Conservation (phyloP, 768 basidiomycete genomes). For the Mycena kentingensis region DNA sequence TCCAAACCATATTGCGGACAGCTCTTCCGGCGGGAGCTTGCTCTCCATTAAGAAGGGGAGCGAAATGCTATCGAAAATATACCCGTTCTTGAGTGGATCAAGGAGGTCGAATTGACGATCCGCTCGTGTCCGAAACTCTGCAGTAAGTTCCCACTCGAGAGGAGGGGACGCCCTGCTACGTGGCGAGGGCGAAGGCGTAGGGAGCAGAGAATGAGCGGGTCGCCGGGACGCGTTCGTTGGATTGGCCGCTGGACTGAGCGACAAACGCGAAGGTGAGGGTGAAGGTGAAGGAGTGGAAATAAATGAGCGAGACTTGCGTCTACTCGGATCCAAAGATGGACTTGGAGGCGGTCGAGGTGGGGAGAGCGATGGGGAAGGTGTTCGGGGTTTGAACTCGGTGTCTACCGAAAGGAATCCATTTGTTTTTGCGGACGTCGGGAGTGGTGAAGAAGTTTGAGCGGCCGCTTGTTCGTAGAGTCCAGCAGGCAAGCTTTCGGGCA, state of each 20-base stretch:
- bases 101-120: constrained; percentile 49
- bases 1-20: constrained; percentile 47
- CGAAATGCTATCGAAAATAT: constrained; percentile 51
- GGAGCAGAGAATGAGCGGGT: neutral
- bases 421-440: no score
- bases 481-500: constrained; percentile 45
- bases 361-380: neutral
- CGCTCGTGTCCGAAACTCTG: constrained; percentile 41
- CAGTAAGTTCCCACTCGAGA: constrained; percentile 44
- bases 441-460: constrained; percentile 12
- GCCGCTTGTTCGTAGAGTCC: constrained; percentile 50
- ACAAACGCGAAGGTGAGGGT: neutral
- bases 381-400: no score
- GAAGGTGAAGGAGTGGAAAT: neutral
- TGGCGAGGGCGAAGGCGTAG: no score
- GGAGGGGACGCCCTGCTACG: no score
- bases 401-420: no score
- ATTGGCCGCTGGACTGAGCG: neutral
- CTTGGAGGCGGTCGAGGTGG: neutral
- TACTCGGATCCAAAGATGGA: neutral
- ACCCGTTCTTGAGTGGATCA: constrained; percentile 43
- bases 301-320: neutral
- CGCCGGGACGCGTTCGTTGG: neutral
- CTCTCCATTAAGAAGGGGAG: constrained; percentile 55
- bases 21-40: constrained; percentile 40